Conservation (phyloP, 2,329 filamentous ascomycete genomes). For the Mariannaea elegans region DNA sequence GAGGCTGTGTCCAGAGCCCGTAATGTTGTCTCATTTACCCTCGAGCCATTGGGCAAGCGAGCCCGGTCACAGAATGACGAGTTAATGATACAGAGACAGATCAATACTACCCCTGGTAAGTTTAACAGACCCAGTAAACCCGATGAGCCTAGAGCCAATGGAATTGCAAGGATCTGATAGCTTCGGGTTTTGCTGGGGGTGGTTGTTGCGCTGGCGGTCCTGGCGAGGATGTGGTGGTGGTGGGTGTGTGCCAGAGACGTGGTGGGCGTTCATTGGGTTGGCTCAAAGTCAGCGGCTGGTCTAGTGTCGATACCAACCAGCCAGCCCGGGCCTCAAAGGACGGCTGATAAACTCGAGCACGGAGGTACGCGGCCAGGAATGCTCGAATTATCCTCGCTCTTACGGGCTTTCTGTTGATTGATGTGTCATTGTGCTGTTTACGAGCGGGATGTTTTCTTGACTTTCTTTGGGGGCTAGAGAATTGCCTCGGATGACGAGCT, state of each 20-base stretch:
- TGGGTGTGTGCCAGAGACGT: slow-evolving; percentile 48
- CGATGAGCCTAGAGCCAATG: slow-evolving; percentile 23
- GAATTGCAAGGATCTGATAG: slow-evolving; percentile 13
- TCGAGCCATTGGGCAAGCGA: slow-evolving; percentile 5
- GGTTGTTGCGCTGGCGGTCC: slow-evolving; percentile 31
- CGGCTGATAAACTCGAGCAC: slow-evolving; percentile 25
- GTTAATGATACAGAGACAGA: slow-evolving; percentile 10
- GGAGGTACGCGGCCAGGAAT: slow-evolving; percentile 30
- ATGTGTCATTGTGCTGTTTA: slow-evolving; percentile 11
- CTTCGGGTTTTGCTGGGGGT: slow-evolving; percentile 20
- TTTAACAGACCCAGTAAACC: slow-evolving; percentile 22
- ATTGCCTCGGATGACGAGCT: slow-evolving; percentile 17
- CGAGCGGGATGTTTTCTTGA: slow-evolving; percentile 11
- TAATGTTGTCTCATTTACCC: slow-evolving; percentile 6
- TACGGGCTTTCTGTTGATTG: slow-evolving; percentile 3
- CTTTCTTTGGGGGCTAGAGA: slow-evolving; percentile 9
- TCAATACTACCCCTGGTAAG: slow-evolving; percentile 5
- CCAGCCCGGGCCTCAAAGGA: slow-evolving; percentile 22
- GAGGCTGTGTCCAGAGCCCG: background rate
- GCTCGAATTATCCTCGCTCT: background rate
- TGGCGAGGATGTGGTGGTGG: slow-evolving; percentile 39
- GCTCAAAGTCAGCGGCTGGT: slow-evolving; percentile 29
- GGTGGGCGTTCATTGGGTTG: slow-evolving; percentile 47
- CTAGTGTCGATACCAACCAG: slow-evolving; percentile 30
- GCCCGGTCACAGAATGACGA: slow-evolving; percentile 8